Evolutionary conservation across 371 early-diverging fungal species (phyloP), one percentile per base, ranked within the genome.

Genomic region (Saksenaea oblongispora): DNA sequence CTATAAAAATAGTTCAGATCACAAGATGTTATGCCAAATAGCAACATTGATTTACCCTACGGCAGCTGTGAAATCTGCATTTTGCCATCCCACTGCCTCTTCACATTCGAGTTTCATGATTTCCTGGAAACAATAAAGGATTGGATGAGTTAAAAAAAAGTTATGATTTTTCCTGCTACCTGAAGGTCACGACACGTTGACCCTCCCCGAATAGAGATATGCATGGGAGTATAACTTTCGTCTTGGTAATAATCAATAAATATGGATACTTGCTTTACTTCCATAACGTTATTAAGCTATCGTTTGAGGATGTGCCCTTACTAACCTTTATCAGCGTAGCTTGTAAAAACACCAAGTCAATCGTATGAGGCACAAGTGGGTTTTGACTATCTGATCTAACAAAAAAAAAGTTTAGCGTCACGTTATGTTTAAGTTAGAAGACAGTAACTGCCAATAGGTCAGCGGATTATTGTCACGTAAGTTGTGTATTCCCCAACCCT

Each of bases 181-280:
- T 70, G 67, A 56, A 92, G 75, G 59, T 91, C 92, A 31, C 91
- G 83, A 15, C 75, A 68, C n/a, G 82, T 85, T 27, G 86, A 89
- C 1, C 98, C 97, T 4, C 89, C 91, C 27, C 89, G 73, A 17
- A 97, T 74, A 18, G 81, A 75, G 5, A 96, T 76, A 34, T 79
- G 77, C 65, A 86, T 83, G 2, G 98, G 97, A 2, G 96, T 95
- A 75, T 98, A 98, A 62, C 91, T 92, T 64, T 97, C 97, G 69
- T 98, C 98, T 67, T 89, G 88, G 55, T 84, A 84, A 60, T 71
- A 86, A 65, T 94, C 93, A 39, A 93, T 74, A 67, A 88, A 94
- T 3, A 98, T 64, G 0, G 91, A 86, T 10, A 95, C 72, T 70
- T 89, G 81, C 73, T 87, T 34, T 7, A 28, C 34, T 3, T 62